Evolutionary conservation across 768 basidiomycete genomes (phyloP), one percentile per base, ranked within the genome.

Genomic region (Russula abietina): DNA sequence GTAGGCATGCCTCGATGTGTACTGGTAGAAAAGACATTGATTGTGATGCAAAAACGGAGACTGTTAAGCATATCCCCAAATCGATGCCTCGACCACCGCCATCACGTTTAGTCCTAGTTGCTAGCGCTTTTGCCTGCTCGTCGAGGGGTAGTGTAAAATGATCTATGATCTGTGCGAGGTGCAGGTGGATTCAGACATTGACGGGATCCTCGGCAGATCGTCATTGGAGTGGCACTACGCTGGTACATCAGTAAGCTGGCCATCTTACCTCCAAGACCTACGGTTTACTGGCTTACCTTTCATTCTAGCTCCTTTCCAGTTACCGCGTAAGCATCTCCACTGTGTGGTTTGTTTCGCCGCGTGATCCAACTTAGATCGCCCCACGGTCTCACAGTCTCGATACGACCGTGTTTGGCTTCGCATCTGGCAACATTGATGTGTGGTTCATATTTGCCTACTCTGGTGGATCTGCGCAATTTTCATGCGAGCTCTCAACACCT

Each of bases 381-480:
- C 30, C 30, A 30, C 30, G 1, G 30, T 36, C 24, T 22, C 53
- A 39, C 49, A 78, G 76, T 16, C 70, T 81, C 26, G 74, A 77
- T 69, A 83, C 84, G 0, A 83, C 83, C 3, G 81, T 89, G 2
- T 88, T 89, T 46, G 81, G 86, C 1, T 83, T 89, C 62, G 59
- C 70, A 22, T 75, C 80, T 0, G 81, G 74, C 56, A 75, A 82
- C 7, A 79, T 80, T 57, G 82, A 83, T 53, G 80, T 82, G 0
- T 89, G 86, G 85, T 84, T 88, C 71, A 71, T 88, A 24, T 72
- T 90, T 4, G 75, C 77, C 2, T 91, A 89, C 70, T 79, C 75
- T 64, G 83, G 83, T 72, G 4, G 78, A 81, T 58, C 65, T 80
- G 0, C 66, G 72, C 0, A 84, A 80, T 12, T 86, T 87, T 67